Evolutionary conservation across 2,329 filamentous ascomycete genomes (phyloP).

Genomic region (Fusarium oxysporum): DNA sequence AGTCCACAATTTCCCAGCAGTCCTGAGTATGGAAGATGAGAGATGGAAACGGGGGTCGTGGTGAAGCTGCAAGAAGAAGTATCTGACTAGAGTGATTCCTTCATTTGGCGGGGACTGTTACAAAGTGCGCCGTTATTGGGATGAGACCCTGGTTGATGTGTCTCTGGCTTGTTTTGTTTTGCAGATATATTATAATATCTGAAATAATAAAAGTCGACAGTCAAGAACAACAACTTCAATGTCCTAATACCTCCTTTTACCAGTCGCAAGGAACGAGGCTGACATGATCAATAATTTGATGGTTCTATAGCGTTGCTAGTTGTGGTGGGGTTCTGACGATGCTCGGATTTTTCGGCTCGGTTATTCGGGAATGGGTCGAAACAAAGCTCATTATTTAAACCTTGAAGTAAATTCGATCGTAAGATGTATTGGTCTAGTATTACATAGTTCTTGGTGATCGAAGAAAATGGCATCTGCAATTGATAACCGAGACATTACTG

Average conservation of each 20-base stretch:
- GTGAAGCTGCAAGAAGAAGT: not conserved
- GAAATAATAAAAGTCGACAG: constrained; percentile 26
- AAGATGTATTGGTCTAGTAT: no score
- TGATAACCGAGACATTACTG: no score
- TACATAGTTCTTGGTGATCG: not conserved
- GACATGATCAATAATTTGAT: no score
- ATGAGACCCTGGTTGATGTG: not conserved
- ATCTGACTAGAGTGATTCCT: not conserved
- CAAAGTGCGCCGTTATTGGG: not conserved
- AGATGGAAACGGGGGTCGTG: not conserved
- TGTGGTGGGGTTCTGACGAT: no score
- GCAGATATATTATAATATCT: constrained; percentile 7
- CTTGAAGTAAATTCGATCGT: no score
- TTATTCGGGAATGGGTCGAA: no score
- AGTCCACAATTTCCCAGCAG: constrained; percentile 46
- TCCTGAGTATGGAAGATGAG: constrained; percentile 5
- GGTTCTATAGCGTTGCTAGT: no score
- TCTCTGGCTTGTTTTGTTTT: constrained; percentile 5
- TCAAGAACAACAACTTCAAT: not conserved
- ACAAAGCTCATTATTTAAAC: no score
- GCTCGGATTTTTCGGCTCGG: no score
- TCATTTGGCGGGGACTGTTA: not conserved
- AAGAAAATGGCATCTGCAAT: not conserved
- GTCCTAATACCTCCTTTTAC: not conserved
- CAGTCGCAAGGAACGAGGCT: not conserved